phyloP scores from a whole-genome alignment of 768 basidiomycete species.

The Neoboletus magnificus region DNA sequence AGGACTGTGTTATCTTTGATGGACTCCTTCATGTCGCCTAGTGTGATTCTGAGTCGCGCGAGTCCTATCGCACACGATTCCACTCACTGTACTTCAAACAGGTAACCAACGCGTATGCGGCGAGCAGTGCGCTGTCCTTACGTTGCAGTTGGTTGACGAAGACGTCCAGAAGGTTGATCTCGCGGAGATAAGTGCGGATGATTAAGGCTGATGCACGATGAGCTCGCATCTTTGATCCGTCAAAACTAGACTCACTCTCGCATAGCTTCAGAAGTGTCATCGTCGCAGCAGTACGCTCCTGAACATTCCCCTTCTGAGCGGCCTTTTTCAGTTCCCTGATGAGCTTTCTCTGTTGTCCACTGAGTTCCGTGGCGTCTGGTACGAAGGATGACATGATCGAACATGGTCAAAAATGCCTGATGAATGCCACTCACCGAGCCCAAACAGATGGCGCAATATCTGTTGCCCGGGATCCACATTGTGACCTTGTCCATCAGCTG shows the following conservation, averaged over 20 bases:
- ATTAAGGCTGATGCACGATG: no score
- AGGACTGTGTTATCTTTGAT: conserved; percentile 7
- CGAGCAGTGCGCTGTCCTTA: no score
- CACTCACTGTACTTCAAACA: no score
- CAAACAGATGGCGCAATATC: conserved; percentile 14
- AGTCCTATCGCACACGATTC: no score
- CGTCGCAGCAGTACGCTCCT: conserved; percentile 24
- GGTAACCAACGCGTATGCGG: no score
- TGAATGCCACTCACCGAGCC: conserved; percentile 12
- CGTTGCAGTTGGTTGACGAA: conserved; percentile 20
- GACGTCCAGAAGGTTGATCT: conserved; percentile 3
- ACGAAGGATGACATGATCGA: no score
- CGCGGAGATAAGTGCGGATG: conserved; percentile 9
- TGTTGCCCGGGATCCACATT: neutral
- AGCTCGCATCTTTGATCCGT: no score
- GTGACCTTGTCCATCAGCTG: no score
- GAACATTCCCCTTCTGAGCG: no score
- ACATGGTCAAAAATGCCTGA: neutral
- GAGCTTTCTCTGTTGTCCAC: conserved; percentile 2
- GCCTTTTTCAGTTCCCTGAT: no score
- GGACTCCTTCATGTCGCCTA: conserved; percentile 14
- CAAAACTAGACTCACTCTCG: no score
- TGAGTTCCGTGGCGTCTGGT: conserved; percentile 7
- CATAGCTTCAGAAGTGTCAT: no score
- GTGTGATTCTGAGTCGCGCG: neutral